Base-by-base conservation (phyloP, 768 basidiomycete genomes). In the Amanita muscaria region DNA sequence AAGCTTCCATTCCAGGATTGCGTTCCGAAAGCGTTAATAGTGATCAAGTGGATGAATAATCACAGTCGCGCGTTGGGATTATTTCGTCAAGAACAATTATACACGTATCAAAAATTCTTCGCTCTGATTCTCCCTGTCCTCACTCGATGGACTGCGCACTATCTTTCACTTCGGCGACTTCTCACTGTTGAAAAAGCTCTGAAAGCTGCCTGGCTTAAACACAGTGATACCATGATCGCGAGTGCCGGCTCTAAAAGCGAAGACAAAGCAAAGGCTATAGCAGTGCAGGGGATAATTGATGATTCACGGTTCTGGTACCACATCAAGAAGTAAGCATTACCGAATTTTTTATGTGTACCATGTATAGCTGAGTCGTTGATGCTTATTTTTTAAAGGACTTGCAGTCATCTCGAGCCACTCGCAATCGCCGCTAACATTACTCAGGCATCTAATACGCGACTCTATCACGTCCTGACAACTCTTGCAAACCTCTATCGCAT, bases 401-500 rank as follows among this genome's bases (percentile, higher is more conserved):
- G 49, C 9, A 45, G 31, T 10, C 53, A 60, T 51, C 59, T 67
- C 23, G 52, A 60, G 21, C 68, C 65, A 11, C 62, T 70, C 21
- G 63, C 64, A 5, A 56, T 66, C 42, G 64, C 68, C 15, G 55
- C 63, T 5, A 65, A 66, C 49, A 49, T 64, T 33, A 54, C 59
- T 2, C 66, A 68, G 44, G 49, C 53, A 4, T 16, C 53, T n/a
- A 39, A 51, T 38, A 55, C 53, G 4, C 58, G 55, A 0, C 59
- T 68, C 8, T 59, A 67, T 51, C 53, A 61, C 38, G 60, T 67
- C 15, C 50, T 66, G 3, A 42, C 63, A 4, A 63, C 54, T 8
- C 56, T 65, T 44, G 64, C 51, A 8, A 56, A 57, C 40, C 57
- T 68, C 10, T 51, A 53, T 38, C 47, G 41, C 22, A 55, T 58